phyloP scores from a whole-genome alignment of 1,284 basidiomycete species.

The Ganoderma leucocontextum region DNA sequence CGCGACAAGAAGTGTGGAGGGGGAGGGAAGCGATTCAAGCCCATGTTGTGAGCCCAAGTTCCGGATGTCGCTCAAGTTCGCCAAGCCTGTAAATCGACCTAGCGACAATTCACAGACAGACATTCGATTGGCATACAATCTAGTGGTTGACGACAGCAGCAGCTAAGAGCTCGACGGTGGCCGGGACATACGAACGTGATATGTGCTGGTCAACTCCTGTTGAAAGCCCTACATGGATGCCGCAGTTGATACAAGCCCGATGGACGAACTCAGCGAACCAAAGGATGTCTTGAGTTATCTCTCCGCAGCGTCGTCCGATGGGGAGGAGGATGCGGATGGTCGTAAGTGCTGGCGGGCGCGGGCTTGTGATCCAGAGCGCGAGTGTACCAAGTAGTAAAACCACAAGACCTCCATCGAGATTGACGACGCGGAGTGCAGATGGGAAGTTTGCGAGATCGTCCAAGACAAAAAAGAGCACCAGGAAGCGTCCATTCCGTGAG shows the following conservation, averaged over 20 bases:
- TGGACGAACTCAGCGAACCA: background rate
- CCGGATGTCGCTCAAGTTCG: background rate
- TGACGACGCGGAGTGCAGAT: conserved; percentile 14
- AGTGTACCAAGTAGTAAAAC: conserved; percentile 9
- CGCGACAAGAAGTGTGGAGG: background rate
- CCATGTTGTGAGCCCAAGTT: background rate
- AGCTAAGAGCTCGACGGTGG: conserved; percentile 16
- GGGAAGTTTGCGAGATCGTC: background rate
- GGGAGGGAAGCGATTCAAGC: background rate
- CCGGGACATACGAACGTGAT: conserved; percentile 20
- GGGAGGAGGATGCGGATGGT: conserved; percentile 27
- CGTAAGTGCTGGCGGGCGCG: conserved; percentile 19
- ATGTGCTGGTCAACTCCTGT: conserved; percentile 29
- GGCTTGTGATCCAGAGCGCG: conserved; percentile 1
- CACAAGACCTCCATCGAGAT: conserved; percentile 13
- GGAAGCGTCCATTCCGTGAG: conserved; percentile 26
- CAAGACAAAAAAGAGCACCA: background rate
- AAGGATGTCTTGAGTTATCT: background rate
- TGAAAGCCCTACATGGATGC: conserved; percentile 23
- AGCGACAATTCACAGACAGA: background rate
- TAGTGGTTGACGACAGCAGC: background rate
- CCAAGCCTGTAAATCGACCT: background rate
- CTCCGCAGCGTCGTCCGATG: background rate
- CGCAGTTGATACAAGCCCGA: conserved; percentile 15
- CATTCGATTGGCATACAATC: background rate